phyloP scores from a whole-genome alignment of 495 filamentous ascomycete genomes.

The Mycothermus thermophilus region DNA sequence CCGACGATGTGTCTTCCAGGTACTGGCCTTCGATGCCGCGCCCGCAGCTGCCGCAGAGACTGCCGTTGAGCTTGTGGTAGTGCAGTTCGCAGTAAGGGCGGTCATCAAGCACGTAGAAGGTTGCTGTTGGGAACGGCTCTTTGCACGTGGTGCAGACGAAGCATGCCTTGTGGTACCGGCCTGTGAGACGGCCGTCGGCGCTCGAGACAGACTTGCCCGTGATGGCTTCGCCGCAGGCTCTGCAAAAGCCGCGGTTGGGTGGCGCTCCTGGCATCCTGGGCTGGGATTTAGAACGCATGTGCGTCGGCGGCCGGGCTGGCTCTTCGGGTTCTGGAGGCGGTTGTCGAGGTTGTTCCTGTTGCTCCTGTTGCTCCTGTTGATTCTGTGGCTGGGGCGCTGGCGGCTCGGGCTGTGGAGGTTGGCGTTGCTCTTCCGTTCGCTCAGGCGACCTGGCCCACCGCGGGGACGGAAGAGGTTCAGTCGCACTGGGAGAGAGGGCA shows the following conservation, averaged over 20 bases:
- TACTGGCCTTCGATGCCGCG: slow-evolving; percentile 87
- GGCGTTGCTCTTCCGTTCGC: slow-evolving; percentile 1
- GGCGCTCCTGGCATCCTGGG: slow-evolving; percentile 5
- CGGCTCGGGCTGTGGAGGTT: not conserved
- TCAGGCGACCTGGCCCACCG: slow-evolving; percentile 9
- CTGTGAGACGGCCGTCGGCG: slow-evolving; percentile 83
- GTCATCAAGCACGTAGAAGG: slow-evolving; percentile 86
- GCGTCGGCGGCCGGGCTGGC: slow-evolving; percentile 8
- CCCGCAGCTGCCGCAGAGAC: slow-evolving; percentile 66
- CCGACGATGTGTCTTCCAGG: slow-evolving; percentile 64
- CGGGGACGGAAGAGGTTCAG: slow-evolving; percentile 8
- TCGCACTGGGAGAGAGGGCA: slow-evolving; percentile 3
- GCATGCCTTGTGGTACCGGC: slow-evolving; percentile 84
- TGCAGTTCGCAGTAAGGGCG: slow-evolving; percentile 81
- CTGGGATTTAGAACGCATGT: slow-evolving; percentile 7
- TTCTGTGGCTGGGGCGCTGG: not conserved
- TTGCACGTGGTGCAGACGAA: slow-evolving; percentile 82
- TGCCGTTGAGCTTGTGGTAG: slow-evolving; percentile 84
- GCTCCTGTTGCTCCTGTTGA: not conserved
- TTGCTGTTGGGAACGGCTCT: slow-evolving; percentile 68
- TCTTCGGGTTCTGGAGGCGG: too few species aligned
- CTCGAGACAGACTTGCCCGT: slow-evolving; percentile 86
- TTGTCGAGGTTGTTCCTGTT: slow-evolving; percentile 1
- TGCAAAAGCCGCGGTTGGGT: slow-evolving; percentile 57
- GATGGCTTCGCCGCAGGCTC: slow-evolving; percentile 66